phyloP scores from a whole-genome alignment of 768 basidiomycete species.

The Sporobolomyces pararoseus region DNA sequence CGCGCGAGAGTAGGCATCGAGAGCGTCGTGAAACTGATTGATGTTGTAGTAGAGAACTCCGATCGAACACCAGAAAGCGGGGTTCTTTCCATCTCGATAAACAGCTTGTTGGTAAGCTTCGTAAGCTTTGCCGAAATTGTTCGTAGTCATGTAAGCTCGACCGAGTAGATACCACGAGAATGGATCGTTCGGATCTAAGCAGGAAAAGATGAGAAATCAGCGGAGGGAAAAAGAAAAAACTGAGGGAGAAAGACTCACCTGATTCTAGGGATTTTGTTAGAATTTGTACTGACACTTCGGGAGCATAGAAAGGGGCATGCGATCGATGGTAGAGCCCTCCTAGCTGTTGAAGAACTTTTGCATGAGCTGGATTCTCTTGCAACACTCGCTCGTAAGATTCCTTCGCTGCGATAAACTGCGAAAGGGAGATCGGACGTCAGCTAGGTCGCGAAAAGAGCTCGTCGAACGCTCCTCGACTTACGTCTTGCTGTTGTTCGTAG shows the following conservation, averaged over 20 bases:
- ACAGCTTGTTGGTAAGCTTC: slow-evolving; percentile 99
- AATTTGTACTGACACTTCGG: slow-evolving; percentile 88
- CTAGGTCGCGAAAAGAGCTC: neutral
- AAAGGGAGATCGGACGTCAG: neutral
- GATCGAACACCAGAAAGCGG: slow-evolving; percentile 99
- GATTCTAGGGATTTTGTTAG: slow-evolving; percentile 92
- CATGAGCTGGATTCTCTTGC: slow-evolving; percentile 84
- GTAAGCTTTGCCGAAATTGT: slow-evolving; percentile 99
- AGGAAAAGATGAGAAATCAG: neutral
- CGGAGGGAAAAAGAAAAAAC: neutral
- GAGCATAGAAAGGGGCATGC: slow-evolving; percentile 89
- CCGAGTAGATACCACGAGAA: slow-evolving; percentile 99
- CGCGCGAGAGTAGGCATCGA: slow-evolving; percentile 97
- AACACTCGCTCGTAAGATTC: slow-evolving; percentile 96
- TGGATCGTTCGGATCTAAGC: slow-evolving; percentile 80
- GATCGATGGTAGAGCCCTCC: slow-evolving; percentile 98
- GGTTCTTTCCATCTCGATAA: slow-evolving; percentile 96
- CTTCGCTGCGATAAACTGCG: slow-evolving; percentile 78
- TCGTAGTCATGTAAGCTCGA: slow-evolving; percentile 96
- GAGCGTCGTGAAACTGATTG: slow-evolving; percentile 97
- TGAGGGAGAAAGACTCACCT: slow-evolving; percentile 57
- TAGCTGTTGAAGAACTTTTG: slow-evolving; percentile 94
- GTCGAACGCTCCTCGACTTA: slow-evolving; percentile 54
- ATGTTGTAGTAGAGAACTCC: slow-evolving; percentile 99
- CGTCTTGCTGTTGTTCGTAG: slow-evolving; percentile 94